Evolutionary conservation across 139 green algal genomes (phyloP).

Genomic region (Chlorella sp.): DNA sequence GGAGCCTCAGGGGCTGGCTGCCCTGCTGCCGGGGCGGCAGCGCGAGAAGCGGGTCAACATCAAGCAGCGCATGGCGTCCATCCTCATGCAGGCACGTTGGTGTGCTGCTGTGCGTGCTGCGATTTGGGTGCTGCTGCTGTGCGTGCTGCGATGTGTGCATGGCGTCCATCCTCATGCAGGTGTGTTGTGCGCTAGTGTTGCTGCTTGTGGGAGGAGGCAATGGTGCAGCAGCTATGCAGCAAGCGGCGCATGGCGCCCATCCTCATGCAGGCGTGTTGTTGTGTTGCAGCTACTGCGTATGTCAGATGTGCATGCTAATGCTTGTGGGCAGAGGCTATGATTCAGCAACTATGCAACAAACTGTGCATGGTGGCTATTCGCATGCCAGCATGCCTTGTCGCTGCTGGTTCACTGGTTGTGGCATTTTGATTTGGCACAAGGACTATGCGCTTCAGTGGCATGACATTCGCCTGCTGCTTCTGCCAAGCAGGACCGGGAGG

Average conservation of each 20-base stretch:
- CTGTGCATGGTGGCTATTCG: constrained; percentile 9
- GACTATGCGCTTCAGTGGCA: too few relatives aligned
- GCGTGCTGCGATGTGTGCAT: neutral
- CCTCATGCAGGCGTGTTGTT: neutral
- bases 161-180: constrained; percentile 13
- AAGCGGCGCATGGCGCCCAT: constrained; percentile 13
- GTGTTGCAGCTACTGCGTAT: neutral
- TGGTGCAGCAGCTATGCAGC: too few relatives aligned
- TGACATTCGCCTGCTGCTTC: neutral
- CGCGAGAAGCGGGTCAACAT: constrained; percentile 34
- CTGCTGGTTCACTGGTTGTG: too few relatives aligned
- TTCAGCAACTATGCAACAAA: too few relatives aligned
- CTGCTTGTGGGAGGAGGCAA: too few relatives aligned
- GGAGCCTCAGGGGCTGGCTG: constrained; percentile 22
- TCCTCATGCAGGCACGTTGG: constrained; percentile 1
- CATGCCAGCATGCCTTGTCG: neutral
- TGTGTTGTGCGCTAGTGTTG: neutral
- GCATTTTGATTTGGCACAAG: too few relatives aligned
- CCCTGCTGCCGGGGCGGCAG: constrained; percentile 9
- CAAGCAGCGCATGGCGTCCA: constrained; percentile 8
- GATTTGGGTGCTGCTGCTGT: too few relatives aligned
- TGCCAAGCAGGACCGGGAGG: constrained; percentile 18
- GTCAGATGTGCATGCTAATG: neutral
- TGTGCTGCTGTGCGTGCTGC: neutral
- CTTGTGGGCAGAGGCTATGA: too few relatives aligned